Evolutionary conservation across 495 filamentous ascomycete genomes (phyloP), one percentile per base, ranked within the genome.

Genomic region (Halenospora varia): DNA sequence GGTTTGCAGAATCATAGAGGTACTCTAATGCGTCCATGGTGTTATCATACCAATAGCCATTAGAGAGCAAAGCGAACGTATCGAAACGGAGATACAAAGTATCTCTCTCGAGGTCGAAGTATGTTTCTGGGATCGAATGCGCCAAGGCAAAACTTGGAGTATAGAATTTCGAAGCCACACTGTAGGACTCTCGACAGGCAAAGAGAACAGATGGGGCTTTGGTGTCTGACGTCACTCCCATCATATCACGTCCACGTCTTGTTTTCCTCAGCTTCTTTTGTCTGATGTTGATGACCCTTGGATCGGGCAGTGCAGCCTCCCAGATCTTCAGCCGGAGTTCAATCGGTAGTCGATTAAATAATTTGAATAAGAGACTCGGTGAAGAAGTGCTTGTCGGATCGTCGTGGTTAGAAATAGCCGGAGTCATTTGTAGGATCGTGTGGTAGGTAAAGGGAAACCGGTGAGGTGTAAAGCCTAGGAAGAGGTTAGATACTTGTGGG

Each of bases 1-100:
- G 42, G 13, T 20, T 46, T 46, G 42, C 42, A 46, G 42, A 46
- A 46, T 46, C 42, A 46, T n/a, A 46, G 42, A 46, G 42, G 42
- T 20, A 20, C 42, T 46, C 42, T 46, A 46, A 20, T 17, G 4
- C 42, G 42, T 46, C 42, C 29, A 35, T 35, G 29, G 29, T 35
- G 4, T 35, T 13, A 13, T 13, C 13, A 35, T 6, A 35, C 4
- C 13, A 35, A 35, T 35, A 4, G 29, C 13, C 4, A 13, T 35
- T 6, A 13, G 29, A 35, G 13, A 35, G 13, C 29, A 35, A 13
- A 35, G 29, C 29, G 29, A 35, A 35, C 29, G 29, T 35, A 13
- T 35, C 29, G 29, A 4, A 35, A 13, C 29, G 29, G 13, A 35
- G 29, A 35, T 35, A 35, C 29, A 35, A 35, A 35, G 29, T 35